Base-by-base conservation (phyloP, 768 basidiomycete species). In the Mycena filopes region DNA sequence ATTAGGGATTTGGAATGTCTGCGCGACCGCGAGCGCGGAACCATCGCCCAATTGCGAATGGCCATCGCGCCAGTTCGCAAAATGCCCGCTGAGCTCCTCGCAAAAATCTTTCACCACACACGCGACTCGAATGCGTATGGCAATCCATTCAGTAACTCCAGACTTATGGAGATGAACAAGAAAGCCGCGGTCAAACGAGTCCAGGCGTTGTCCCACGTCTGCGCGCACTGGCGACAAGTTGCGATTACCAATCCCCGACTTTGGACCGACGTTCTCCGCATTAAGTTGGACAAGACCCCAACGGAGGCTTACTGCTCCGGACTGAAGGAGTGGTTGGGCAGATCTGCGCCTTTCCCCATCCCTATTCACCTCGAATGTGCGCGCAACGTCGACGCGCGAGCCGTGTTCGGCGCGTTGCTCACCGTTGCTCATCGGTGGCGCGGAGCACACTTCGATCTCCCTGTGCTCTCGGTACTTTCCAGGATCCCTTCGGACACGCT, bases 31-130 rank as follows among this genome's bases (percentile, higher is more conserved):
- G 66, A 67, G 31, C 55, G 49, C 41, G 60, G 43, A 13, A 21
- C 33, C 13, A 45, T 67, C n/a, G 48, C 54, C 25, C 12, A 45
- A 9, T 55, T 67, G 9, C 54, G 51, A 12, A 15, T 28, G 21
- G 48, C 46, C 5, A 53, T 67, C 38, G 54, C 60, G 10, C 66
- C 66, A 29, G 38, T 67, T 38, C 55, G 38, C 21, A 56, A 57
- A 46, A 36, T 70, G 21, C 66, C 66, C 20, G 43, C 60, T 10
- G 60, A 66, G 28, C 54, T 66, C 13, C 42, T 67, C 38, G 45
- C 15, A 23, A 43, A 67, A 4, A 67, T 67, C 1, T 62, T 67
- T 25, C 48, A 20, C 42, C 16, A 38, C 25, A 41, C 12, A 21
- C 7, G n/a, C n/a, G n/a, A n/a, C n/a, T n/a, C n/a, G n/a, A n/a